Base-by-base conservation (phyloP, 2,329 filamentous ascomycete genomes). In the Lachnellula arida region DNA sequence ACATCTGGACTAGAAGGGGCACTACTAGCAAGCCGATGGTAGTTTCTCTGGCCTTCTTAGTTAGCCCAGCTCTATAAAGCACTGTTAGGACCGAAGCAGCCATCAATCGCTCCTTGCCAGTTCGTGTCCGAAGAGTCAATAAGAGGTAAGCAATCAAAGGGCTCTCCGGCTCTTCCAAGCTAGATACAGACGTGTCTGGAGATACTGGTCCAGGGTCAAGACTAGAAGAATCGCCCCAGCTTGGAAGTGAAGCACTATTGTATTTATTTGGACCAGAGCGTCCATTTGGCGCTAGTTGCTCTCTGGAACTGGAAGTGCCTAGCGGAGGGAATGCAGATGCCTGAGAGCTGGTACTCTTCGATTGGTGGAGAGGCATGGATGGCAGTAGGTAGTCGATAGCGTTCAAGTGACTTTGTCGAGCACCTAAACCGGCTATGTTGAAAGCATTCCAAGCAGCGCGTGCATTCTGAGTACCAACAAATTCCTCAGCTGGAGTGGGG, bases 131-230 rank as follows among this genome's bases (percentile, higher is more conserved):
- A 46, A 84, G 77, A 46, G 88, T 70, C 49, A 81, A 76, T 46
- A 93, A 80, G 17, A 94, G 78, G 85, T 88, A 92, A 1, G 88
- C 83, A 40, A 92, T 78, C 19, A 92, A 73, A 2, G 86, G 81
- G 57, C 82, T 89, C 69, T 93, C 89, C 2, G 81, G 74, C 9
- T 88, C 82, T 49, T 87, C 83, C 0, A 69, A 59, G 5, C 76
- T 71, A 3, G 69, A 64, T 4, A 77, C 73, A 37, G 53, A 11
- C n/a, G 42, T 53, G 37, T 63, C 63, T 28, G 62, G 60, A 17
- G 55, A 5, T n/a, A 49, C 28, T 32, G 56, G 22, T 14, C 49
- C 56, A 34, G n/a, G 35, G n/a, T 65, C 63, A 19, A 58, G 17
- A 15, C 46, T 49, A 4, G 52, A 46, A 14, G 57, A 52, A 25